Evolutionary conservation across 2,329 filamentous ascomycete species (phyloP), one percentile per base, ranked within the genome.

Genomic region (Colletotrichum cordylinicola): DNA sequence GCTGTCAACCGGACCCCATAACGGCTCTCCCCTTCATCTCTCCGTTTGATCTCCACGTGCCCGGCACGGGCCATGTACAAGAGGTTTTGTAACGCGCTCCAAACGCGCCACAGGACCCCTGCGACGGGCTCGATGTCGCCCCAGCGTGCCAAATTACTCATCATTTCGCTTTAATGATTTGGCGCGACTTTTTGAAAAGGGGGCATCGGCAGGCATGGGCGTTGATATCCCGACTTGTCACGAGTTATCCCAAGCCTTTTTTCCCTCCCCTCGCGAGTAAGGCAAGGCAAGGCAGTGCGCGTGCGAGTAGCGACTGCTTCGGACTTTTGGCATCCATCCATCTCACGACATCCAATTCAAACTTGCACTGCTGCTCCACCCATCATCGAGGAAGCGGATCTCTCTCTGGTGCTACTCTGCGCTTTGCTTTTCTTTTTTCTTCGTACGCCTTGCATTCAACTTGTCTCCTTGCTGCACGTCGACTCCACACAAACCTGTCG

Each of bases 161-260:
- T 70, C 67, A 70, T 70, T 70, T 70, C 67, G 67, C 24, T 70
- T 70, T 62, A 48, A 62, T 62, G 67, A 70, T 48, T 70, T 62
- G 67, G 37, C 67, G 67, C 67, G 56, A 62, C 35, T 52, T 62
- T 67, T 70, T 48, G 12, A 61, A 62, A 62, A 61, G 35, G 67
- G 67, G 43, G 48, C 29, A 67, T 52, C n/a, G 43, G 43, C 21
- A 55, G 56, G n/a, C 55, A 62, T 39, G 67, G 27, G 12, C 29
- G 9, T 2, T 9, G 18, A 62, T 35, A 21, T 24, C 48, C 43
- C 37, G 62, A 52, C 62, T 24, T 21, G 37, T 48, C 62, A 52
- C 39, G n/a, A 24, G 39, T 37, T 64, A 43, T 64, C 33, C 35
- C 5, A 27, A 43, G 61, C 33, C 37, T 43, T 43, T 43, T 58